A percentile compares a stretch with the other conserved stretches of the same genome.
These are phyloP conservation scores for Phytopythium chamaehyphon DNA, from an alignment of 352 stramenopile genomes.

Conservation along the genomic window DNA sequence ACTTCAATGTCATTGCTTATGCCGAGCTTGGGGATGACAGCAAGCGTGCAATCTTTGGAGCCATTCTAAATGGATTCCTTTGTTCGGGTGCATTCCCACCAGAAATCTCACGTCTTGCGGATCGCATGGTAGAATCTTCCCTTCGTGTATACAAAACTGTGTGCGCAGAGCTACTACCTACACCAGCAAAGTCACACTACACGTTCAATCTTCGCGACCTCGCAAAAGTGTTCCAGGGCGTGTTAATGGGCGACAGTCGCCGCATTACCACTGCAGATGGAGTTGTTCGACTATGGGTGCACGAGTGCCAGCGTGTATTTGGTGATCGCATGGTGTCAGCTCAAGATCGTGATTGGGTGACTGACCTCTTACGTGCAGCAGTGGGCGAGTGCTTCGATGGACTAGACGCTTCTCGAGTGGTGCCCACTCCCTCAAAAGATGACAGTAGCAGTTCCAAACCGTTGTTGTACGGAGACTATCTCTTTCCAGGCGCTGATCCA, in stretches of 20 bases:
- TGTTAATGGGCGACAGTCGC: conserved; percentile 80
- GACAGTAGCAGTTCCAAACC: background rate
- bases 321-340: conserved; percentile 82
- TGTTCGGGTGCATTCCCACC: conserved; percentile 41
- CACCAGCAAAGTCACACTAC: conserved; percentile 83
- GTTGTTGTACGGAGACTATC: conserved; percentile 92
- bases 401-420: conserved; percentile 8
- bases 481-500: conserved; percentile 88
- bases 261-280: conserved; percentile 68
- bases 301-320: conserved; percentile 86
- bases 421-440: background rate
- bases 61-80: conserved; percentile 75
- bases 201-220: conserved; percentile 89
- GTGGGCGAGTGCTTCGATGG: conserved; percentile 63
- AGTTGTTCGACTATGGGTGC: conserved; percentile 71
- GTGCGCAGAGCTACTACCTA: conserved; percentile 73
- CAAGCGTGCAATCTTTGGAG: conserved; percentile 81
- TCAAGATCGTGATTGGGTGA: conserved; percentile 77
- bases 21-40: conserved; percentile 82
- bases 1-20: conserved; percentile 87
- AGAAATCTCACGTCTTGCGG: conserved; percentile 50
- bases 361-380: conserved; percentile 57
- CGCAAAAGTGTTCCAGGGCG: conserved; percentile 82
- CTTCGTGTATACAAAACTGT: conserved; percentile 86
- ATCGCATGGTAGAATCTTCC: conserved; percentile 61